A percentile compares a stretch with the other conserved stretches of the same genome.
phyloP scores from a whole-genome alignment of 2,329 filamentous ascomycete genomes.

The Aureobasidium lini region DNA sequence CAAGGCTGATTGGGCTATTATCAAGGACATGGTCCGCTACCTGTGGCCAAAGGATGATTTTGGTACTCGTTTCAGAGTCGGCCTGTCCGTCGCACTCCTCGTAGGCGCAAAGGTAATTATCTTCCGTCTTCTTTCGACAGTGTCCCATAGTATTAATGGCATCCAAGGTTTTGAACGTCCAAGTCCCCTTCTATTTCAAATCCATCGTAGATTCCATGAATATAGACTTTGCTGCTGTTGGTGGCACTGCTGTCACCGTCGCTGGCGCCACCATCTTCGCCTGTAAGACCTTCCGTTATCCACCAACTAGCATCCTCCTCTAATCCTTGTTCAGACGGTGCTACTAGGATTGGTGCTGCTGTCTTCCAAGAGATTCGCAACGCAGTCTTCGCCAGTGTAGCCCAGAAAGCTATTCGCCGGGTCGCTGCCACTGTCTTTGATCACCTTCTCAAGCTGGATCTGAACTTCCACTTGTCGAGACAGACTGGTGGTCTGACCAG shows the following conservation, averaged over 20 bases:
- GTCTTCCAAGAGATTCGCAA: constrained; percentile 91
- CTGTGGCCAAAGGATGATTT: constrained; percentile 87
- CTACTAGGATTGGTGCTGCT: constrained; percentile 78
- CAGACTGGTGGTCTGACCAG: constrained; percentile 92
- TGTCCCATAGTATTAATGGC: constrained; percentile 26
- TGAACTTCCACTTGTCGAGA: constrained; percentile 87
- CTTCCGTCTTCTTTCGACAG: constrained; percentile 1
- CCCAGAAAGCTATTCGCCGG: constrained; percentile 87
- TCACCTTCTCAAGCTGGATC: constrained; percentile 78
- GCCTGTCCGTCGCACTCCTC: constrained; percentile 73
- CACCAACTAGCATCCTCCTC: not conserved
- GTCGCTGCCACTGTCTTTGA: constrained; percentile 91
- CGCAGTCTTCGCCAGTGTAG: constrained; percentile 92
- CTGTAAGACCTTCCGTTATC: constrained; percentile 41
- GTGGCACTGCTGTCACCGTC: constrained; percentile 82
- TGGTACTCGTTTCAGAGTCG: constrained; percentile 76
- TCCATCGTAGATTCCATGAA: constrained; percentile 97
- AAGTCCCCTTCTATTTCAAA: constrained; percentile 99
- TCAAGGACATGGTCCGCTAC: constrained; percentile 95
- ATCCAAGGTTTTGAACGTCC: constrained; percentile 70
- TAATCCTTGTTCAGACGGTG: constrained; percentile 53
- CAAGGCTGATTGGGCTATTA: constrained; percentile 96
- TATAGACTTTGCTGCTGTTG: constrained; percentile 75
- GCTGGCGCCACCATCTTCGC: constrained; percentile 90
- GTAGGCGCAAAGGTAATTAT: constrained; percentile 70